A percentile compares a stretch with the other conserved stretches of the same genome.
Evolutionary conservation across 371 early-diverging fungal genomes (phyloP).

Genomic region (Lichtheimia ramosa): DNA sequence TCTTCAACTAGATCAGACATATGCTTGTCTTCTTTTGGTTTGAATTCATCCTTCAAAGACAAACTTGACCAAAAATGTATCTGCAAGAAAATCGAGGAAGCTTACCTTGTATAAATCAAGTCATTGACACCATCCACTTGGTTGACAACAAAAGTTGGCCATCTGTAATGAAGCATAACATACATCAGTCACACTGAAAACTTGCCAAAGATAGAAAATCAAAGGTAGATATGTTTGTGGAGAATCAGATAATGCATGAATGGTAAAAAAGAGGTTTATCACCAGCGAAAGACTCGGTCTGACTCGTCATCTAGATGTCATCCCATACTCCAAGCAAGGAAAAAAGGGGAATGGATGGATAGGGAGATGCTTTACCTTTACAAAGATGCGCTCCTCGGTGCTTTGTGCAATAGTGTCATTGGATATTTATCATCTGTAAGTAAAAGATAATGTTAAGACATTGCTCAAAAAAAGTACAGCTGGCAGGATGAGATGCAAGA

Average conservation of each 20-base stretch:
- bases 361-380: too few species aligned
- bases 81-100: too few species aligned
- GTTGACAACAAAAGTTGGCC: too few species aligned
- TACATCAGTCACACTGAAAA: too few species aligned
- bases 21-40: slow-evolving; percentile 61
- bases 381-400: too few species aligned
- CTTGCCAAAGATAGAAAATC: too few species aligned
- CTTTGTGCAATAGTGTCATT: too few species aligned
- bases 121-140: too few species aligned
- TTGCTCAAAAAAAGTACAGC: not conserved
- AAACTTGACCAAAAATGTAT: not conserved
- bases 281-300: slow-evolving; percentile 69
- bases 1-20: slow-evolving; percentile 53
- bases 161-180: too few species aligned
- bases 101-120: too few species aligned
- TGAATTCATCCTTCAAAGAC: slow-evolving; percentile 30
- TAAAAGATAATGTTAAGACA: too few species aligned
- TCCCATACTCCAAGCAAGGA: slow-evolving; percentile 24
- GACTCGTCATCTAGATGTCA: slow-evolving; percentile 75
- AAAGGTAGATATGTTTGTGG: not conserved
- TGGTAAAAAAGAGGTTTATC: slow-evolving; percentile 46
- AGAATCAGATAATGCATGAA: slow-evolving; percentile 1
- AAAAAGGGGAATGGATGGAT: not conserved
- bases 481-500: not conserved
- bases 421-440: too few species aligned